Percentiles rank a stretch among this genome's conserved stretches.
These are phyloP conservation scores for Erodium maritimum DNA, from an alignment of 345 rosid species.

Conservation along the genomic window DNA sequence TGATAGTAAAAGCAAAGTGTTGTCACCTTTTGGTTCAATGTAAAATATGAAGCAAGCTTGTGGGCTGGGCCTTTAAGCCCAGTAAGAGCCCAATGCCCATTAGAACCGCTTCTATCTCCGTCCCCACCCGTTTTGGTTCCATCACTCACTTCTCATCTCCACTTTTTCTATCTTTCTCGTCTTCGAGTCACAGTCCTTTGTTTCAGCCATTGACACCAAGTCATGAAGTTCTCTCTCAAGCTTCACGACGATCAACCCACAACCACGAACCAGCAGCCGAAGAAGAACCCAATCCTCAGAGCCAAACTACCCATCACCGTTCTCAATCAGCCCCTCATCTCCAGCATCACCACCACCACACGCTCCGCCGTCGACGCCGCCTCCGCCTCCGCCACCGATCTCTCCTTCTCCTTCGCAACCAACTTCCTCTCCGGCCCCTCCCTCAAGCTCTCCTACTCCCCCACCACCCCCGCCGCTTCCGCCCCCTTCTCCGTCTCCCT, in stretches of 20 bases:
- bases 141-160: no score
- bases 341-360: conserved; percentile 17
- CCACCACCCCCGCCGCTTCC: conserved; percentile 16
- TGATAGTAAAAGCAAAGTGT: no score
- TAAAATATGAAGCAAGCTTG: no score
- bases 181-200: no score
- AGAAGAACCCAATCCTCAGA: conserved; percentile 22
- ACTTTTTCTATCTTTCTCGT: no score
- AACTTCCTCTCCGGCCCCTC: conserved; percentile 51
- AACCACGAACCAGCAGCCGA: no score
- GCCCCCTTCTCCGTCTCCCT: conserved; percentile 38
- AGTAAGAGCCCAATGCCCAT: no score
- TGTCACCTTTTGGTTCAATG: no score
- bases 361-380: conserved; percentile 17
- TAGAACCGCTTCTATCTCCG: no score
- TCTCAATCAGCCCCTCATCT: conserved; percentile 6
- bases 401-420: conserved; percentile 39
- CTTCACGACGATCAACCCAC: background rate
- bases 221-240: background rate
- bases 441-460: conserved; percentile 30
- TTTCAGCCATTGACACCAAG: background rate
- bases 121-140: no score
- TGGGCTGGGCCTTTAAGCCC: no score
- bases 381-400: conserved; percentile 14
- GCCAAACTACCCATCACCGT: conserved; percentile 44